These are phyloP conservation scores for Lignosus rhinocerotis DNA, from an alignment of 1,284 basidiomycete species.

Conservation along the genomic window DNA sequence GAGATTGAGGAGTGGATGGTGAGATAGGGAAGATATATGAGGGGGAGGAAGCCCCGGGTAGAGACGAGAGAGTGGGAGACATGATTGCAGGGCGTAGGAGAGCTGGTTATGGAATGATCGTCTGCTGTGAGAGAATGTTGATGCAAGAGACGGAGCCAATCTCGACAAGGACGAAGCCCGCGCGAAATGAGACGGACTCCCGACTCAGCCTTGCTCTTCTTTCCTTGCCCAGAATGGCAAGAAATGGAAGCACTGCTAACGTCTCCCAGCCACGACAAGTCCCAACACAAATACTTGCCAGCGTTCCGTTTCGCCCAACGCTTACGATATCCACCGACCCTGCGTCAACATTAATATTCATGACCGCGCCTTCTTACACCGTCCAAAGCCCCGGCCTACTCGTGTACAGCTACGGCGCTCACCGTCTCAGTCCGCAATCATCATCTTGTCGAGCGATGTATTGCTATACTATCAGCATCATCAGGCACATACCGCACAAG, in stretches of 20 bases:
- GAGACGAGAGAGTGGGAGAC: neutral
- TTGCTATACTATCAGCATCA: neutral
- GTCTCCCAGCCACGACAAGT: neutral
- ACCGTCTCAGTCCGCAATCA: neutral
- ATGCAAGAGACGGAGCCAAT: too few relatives aligned
- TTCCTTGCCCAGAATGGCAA: neutral
- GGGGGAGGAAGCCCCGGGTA: neutral
- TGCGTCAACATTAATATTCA: neutral
- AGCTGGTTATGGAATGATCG: too few relatives aligned
- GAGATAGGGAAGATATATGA: neutral
- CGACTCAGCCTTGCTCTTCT: neutral
- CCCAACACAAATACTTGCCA: neutral
- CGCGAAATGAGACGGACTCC: too few relatives aligned
- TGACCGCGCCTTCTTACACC: neutral
- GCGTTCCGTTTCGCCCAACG: neutral
- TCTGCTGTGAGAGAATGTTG: too few relatives aligned
- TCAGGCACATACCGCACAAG: neutral
- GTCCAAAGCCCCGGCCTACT: neutral
- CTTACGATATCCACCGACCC: neutral
- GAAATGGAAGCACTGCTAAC: constrained; percentile 1
- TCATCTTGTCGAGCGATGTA: neutral
- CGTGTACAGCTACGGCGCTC: neutral
- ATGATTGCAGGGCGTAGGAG: too few relatives aligned
- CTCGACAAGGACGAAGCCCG: too few relatives aligned
- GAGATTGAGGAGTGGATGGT: neutral